Evolutionary conservation across 208 protist species (phyloP), one percentile per base, ranked within the genome.

Genomic region (Crithidia sp.): DNA sequence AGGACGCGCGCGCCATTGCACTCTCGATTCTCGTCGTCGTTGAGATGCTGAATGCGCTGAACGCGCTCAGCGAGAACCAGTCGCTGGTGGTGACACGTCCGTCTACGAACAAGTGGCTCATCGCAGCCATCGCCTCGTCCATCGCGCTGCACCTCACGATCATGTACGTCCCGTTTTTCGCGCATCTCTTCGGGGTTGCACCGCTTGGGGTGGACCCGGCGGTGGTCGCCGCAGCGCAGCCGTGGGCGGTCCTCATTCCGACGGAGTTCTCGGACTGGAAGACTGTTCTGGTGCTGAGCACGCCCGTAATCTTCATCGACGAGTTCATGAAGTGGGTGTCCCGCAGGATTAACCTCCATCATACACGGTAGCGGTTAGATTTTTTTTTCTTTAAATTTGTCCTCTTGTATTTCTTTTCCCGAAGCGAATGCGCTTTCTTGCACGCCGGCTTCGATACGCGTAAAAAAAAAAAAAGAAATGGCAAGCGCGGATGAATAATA

Each of bases 41-140:
- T 28, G 97, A 99, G 78, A 98, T 99, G 96, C 83, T 98, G 52
- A 98, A 98, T 81, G 95, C 96, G 16, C 83, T 98, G 49, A 98
- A 98, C 67, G 95, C 95, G 28, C 74, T 99, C 7, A 98, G 95
- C 67, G 96, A 98, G 76, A 97, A 97, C 61, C 83, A 95, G 45
- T 95, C 92, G n/a, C 58, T 97, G 17, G 74, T 95, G 9, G 78
- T 83, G 41, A 86, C 73, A 14, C 87, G 88, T 8, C 94, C 92
- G 12, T 78, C 75, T 9, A 87, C 79, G 10, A 96, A 96, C 75
- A 72, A 87, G n/a, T 94, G 88, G 84, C 78, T 97, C 7, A 45
- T 98, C 19, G 49, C 89, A 13, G 86, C 96, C 28, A 96, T 98
- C 68, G 67, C 79, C 14, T 87, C 89, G 5, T 97, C 92, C 16